These are phyloP conservation scores for Podospora pseudopauciseta DNA, from an alignment of 495 filamentous ascomycete species.

Conservation along the genomic window DNA sequence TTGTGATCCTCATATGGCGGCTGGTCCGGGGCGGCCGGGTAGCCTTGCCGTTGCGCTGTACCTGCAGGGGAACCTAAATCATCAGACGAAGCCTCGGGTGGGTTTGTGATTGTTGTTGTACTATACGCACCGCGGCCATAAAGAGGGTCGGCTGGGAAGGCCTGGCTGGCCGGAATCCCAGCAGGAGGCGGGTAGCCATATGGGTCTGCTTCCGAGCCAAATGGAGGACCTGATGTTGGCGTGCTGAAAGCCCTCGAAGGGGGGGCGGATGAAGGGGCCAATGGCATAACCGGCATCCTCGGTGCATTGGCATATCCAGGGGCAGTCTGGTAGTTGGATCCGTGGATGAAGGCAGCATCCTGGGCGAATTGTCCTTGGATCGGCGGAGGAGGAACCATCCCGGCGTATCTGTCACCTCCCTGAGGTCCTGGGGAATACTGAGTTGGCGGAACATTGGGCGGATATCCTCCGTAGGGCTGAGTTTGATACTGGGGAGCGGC, in stretches of 20 bases:
- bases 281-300: slow-evolving; percentile 25
- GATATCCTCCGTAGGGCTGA: slow-evolving; percentile 21
- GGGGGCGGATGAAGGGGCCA: slow-evolving; percentile 24
- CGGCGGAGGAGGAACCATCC: slow-evolving; percentile 25
- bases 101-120: slow-evolving; percentile 27
- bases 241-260: slow-evolving; percentile 20
- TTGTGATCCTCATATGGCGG: slow-evolving; percentile 29
- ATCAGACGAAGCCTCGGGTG: slow-evolving; percentile 43
- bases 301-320: slow-evolving; percentile 23
- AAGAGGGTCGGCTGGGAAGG: slow-evolving; percentile 45
- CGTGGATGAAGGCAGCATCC: slow-evolving; percentile 27
- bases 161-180: slow-evolving; percentile 28
- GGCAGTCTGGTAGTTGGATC: slow-evolving; percentile 24
- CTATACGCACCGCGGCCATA: slow-evolving; percentile 49
- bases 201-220: slow-evolving; percentile 28
- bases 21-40: slow-evolving; percentile 32
- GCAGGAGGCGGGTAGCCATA: slow-evolving; percentile 35
- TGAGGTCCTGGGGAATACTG: slow-evolving; percentile 33
- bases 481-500: slow-evolving; percentile 20
- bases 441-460: slow-evolving; percentile 21
- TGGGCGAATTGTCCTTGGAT: slow-evolving; percentile 20
- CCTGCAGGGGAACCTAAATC: slow-evolving; percentile 51
- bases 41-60: slow-evolving; percentile 37
- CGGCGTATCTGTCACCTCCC: slow-evolving; percentile 27
- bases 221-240: slow-evolving; percentile 18